Evolutionary conservation across 2,329 filamentous ascomycete genomes (phyloP), one percentile per base, ranked within the genome.

Genomic region (Westerdykella ornata): DNA sequence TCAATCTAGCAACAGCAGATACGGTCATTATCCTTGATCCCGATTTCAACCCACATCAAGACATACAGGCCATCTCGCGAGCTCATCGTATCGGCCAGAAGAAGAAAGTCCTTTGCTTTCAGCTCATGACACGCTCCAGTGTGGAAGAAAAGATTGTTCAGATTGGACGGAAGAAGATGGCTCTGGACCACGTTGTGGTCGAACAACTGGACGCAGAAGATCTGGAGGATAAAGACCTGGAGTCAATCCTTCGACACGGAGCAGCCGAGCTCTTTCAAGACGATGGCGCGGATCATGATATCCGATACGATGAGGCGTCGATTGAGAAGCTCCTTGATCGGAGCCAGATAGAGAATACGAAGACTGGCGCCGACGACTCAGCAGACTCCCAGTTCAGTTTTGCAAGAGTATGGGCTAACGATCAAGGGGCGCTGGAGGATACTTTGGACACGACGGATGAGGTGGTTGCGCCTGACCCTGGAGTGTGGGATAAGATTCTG

Each of bases 11-110:
- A 0, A 95, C 89, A 6, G 92, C 92, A 2, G 92, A 98, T 59
- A 98, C 92, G 0, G 94, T 98, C 46, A 96, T 98, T 50, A 96
- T 98, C 51, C 80, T 97, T 51, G 89, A 98, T 55, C 88, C 88
- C 0, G 92, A 98, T 60, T 97, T 94, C 72, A 98, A 98, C 47
- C 92, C 92, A 0, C 92, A 98, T 59, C 92, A 98, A 66, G 94
- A 98, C 57, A 85, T 98, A 31, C 92, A 98, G 64, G 92, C 92
- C 0, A 75, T 98, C 20, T 94, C 90, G 20, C 82, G 94, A 50
- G 92, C 90, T 14, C 92, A 98, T 66, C 84, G 92, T 18, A 97
- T 98, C 48, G 94, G 94, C 0, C 94, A 98, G 66, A 88, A 88
- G 65, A 88, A 92, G 52, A 96, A 94, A 55, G 92, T 98, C 0